These are phyloP conservation scores for Malus sieversii DNA, from an alignment of 306 rosid genomes.

Conservation along the genomic window DNA sequence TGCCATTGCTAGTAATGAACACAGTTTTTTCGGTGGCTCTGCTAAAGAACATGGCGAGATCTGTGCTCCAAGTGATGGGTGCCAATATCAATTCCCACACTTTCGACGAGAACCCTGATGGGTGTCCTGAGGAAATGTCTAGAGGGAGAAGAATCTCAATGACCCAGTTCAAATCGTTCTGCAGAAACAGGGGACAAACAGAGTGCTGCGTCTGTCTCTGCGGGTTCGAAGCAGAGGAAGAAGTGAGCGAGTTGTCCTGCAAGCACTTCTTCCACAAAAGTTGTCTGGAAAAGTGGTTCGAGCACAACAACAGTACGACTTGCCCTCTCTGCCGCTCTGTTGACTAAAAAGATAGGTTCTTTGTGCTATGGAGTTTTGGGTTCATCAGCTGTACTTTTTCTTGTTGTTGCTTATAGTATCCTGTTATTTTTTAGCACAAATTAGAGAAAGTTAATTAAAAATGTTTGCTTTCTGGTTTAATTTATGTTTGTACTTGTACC, in stretches of 20 bases:
- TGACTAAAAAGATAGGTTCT: constrained; percentile 3
- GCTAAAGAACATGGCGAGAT: constrained; percentile 59
- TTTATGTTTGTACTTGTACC: not conserved
- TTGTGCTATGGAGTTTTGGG: not conserved
- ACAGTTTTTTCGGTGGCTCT: constrained; percentile 44
- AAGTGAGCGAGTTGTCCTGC: constrained; percentile 73
- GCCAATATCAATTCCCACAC: constrained; percentile 6
- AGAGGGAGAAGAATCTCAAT: constrained; percentile 48
- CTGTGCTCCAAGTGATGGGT: constrained; percentile 39
- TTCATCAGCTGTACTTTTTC: not conserved
- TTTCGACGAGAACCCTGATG: constrained; percentile 27
- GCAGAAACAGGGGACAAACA: not conserved
- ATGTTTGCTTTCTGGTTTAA: not conserved
- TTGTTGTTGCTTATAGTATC: not conserved
- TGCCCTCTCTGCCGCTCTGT: constrained; percentile 84
- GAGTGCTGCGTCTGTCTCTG: constrained; percentile 77
- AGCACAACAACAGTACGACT: constrained; percentile 33
- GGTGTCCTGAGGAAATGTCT: not conserved
- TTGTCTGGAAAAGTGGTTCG: constrained; percentile 75
- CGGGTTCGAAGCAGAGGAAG: constrained; percentile 60
- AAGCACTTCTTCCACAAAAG: constrained; percentile 72
- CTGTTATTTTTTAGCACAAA: not conserved
- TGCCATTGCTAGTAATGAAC: constrained; percentile 60
- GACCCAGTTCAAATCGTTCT: constrained; percentile 42
- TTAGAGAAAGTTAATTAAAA: not conserved